Percentiles rank a stretch among this genome's conserved stretches.
phyloP scores from a whole-genome alignment of 257 asterid species.

The Solanum peruvianum region DNA sequence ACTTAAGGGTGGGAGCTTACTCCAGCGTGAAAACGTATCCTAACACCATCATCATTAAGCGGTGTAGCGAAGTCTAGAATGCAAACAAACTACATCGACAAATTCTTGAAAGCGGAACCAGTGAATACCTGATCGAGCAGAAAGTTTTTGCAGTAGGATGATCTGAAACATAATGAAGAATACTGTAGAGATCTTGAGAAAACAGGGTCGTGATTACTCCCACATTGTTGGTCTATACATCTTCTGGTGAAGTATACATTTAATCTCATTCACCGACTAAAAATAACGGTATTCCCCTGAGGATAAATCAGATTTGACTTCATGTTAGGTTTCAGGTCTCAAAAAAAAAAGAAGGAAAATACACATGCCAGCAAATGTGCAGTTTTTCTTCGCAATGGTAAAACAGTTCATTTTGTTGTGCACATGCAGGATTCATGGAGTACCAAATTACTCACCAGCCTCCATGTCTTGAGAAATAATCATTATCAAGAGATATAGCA shows the following conservation, averaged over 20 bases:
- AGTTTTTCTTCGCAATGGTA: neutral
- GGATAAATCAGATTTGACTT: neutral
- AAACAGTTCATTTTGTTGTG: neutral
- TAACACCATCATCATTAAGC: neutral
- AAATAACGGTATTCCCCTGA: conserved; percentile 26
- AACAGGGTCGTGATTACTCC: neutral
- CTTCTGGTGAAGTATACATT: neutral
- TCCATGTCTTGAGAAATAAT: conserved; percentile 87
- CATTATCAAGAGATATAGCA: conserved; percentile 85
- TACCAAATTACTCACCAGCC: conserved; percentile 59
- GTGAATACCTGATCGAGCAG: neutral
- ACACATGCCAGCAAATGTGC: neutral
- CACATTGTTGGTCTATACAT: neutral
- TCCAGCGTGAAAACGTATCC: neutral
- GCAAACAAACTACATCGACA: neutral
- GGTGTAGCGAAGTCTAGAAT: neutral
- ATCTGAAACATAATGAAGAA: neutral
- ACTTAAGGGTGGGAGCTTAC: neutral
- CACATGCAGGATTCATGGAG: neutral
- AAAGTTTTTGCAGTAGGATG: neutral
- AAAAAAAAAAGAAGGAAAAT: no score
- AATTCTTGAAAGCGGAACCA: neutral
- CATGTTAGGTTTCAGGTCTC: neutral
- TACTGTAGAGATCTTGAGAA: neutral
- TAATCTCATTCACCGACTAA: conserved; percentile 10